Evolutionary conservation across 331 rosid genomes (phyloP).

Genomic region (Acacia pycnantha): DNA sequence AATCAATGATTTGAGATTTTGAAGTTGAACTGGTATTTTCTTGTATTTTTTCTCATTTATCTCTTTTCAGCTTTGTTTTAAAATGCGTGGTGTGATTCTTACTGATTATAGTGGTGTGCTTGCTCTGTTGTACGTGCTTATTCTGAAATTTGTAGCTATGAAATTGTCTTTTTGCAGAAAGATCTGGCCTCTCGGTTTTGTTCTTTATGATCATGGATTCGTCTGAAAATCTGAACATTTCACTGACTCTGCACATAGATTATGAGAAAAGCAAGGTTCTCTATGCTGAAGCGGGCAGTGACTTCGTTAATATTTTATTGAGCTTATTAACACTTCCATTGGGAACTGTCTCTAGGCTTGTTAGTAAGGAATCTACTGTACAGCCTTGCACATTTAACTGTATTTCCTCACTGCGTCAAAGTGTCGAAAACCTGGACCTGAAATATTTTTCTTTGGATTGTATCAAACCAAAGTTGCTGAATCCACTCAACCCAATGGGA

Average conservation of each 20-base stretch:
- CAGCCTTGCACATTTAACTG: background rate
- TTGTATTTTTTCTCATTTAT: too few species aligned
- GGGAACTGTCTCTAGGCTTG: background rate
- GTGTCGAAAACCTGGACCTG: background rate
- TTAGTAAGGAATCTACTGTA: background rate
- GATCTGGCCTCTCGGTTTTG: background rate
- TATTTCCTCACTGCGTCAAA: background rate
- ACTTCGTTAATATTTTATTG: background rate
- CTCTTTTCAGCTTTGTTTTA: too few species aligned
- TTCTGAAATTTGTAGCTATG: background rate
- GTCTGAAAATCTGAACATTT: background rate
- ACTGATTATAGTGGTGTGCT: background rate
- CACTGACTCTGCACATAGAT: background rate
- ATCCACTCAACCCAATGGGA: background rate
- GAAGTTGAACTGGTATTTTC: too few species aligned
- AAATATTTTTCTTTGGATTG: background rate
- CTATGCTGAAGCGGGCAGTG: background rate
- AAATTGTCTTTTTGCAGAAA: background rate
- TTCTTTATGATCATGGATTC: background rate
- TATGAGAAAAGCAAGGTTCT: background rate
- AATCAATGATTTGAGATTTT: too few species aligned
- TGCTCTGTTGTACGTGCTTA: background rate
- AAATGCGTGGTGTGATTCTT: too few species aligned
- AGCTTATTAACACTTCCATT: background rate
- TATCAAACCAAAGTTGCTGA: background rate